Conservation (phyloP, 345 rosid genomes). For the Rhodamnia rubescens region DNA sequence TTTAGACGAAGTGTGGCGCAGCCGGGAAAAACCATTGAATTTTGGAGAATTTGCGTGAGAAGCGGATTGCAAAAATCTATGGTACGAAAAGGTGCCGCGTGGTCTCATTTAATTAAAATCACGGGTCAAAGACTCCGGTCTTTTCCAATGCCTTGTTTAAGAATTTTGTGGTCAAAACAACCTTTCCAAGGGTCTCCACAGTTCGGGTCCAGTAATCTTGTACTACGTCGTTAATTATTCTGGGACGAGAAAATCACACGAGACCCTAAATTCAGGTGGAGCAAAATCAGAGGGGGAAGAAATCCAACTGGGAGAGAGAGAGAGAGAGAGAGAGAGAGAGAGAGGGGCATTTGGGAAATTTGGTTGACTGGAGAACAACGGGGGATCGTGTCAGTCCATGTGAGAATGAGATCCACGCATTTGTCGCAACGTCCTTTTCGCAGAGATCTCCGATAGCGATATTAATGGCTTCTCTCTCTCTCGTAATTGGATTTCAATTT, state of each 20-base stretch:
- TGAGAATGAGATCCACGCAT: slow-evolving; percentile 42
- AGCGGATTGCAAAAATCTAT: background rate
- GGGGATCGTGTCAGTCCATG: slow-evolving; percentile 7
- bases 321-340: background rate
- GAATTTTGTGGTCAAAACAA: background rate
- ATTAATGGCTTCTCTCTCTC: background rate
- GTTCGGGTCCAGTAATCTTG: background rate
- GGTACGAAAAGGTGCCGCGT: background rate
- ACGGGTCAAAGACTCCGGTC: too few species aligned
- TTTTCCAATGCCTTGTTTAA: background rate
- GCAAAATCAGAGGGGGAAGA: background rate
- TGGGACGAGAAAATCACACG: background rate
- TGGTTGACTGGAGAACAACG: background rate
- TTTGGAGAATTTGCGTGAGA: too few species aligned
- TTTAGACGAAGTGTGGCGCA: background rate
- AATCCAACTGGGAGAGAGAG: background rate
- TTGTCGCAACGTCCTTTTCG: slow-evolving; percentile 45
- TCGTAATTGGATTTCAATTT: background rate
- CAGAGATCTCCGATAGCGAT: slow-evolving; percentile 54
- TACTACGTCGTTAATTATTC: background rate
- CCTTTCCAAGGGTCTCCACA: background rate
- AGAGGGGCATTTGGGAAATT: background rate
- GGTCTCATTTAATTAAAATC: too few species aligned
- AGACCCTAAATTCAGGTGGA: background rate
- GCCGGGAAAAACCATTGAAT: background rate